These are phyloP conservation scores for Candida sojae DNA, from an alignment of 1,139 yeast species.

Conservation along the genomic window DNA sequence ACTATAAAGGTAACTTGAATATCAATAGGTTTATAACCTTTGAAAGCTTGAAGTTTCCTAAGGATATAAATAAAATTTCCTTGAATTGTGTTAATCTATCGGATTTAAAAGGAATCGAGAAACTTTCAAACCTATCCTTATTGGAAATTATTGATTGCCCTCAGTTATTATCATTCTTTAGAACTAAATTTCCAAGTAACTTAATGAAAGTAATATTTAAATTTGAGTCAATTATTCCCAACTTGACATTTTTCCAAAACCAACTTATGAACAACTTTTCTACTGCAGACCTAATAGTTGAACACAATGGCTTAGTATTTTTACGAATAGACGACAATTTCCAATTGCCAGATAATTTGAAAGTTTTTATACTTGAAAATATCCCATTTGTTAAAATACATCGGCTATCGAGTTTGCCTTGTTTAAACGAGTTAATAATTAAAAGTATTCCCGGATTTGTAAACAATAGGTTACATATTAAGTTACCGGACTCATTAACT, in stretches of 20 bases:
- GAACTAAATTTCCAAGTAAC: constrained; percentile 7
- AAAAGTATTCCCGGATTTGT: constrained; percentile 10
- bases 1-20: constrained; percentile 10
- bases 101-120: constrained; percentile 7
- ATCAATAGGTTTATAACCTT: constrained; percentile 4
- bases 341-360: constrained; percentile 8
- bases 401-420: constrained; percentile 6
- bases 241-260: constrained; percentile 4
- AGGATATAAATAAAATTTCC: constrained; percentile 1
- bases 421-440: constrained; percentile 8
- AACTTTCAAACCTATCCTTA: not conserved
- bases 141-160: constrained; percentile 13
- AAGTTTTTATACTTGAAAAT: constrained; percentile 8
- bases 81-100: constrained; percentile 8
- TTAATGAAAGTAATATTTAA: constrained; percentile 5
- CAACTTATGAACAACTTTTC: not conserved
- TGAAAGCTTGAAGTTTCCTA: constrained; percentile 6
- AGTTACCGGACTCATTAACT: constrained; percentile 5
- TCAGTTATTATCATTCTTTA: constrained; percentile 9
- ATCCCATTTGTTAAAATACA: constrained; percentile 8
- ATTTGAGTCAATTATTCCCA: constrained; percentile 2
- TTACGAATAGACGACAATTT: constrained; percentile 6
- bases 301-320: not conserved
- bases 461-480: constrained; percentile 2
- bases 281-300: not conserved